Percentiles rank a stretch among this genome's conserved stretches.
Conservation (phyloP, 2,329 filamentous ascomycete genomes). For the Fusarium sp. region DNA sequence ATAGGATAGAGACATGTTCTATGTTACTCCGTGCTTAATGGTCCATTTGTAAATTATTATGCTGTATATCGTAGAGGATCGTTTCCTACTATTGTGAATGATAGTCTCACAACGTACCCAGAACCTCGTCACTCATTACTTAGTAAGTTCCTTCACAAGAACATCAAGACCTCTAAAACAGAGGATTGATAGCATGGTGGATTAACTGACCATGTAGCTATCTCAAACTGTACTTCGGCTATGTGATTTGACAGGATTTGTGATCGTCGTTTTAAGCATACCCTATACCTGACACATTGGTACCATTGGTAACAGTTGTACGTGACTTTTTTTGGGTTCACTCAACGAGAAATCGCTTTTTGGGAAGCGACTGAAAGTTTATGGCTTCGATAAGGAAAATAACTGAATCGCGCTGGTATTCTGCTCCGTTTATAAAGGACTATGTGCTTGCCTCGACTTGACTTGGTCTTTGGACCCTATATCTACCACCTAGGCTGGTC, state of each 20-base stretch:
- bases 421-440: background rate
- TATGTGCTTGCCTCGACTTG: background rate
- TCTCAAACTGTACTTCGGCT: background rate
- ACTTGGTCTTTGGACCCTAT: background rate
- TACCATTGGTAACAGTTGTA: background rate
- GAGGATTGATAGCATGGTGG: background rate
- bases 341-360: background rate
- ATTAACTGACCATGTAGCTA: background rate
- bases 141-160: background rate
- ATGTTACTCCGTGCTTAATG: background rate
- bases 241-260: background rate
- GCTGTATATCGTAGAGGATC: background rate
- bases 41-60: background rate
- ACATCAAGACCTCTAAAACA: background rate
- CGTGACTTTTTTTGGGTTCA: background rate
- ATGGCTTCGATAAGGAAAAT: background rate
- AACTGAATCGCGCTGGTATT: background rate
- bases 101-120: background rate
- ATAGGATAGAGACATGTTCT: background rate
- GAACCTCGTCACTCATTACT: background rate
- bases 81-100: background rate
- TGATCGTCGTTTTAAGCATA: background rate
- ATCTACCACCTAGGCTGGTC: conserved; percentile 49
- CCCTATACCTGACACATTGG: background rate
- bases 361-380: background rate